A percentile compares a stretch with the other conserved stretches of the same genome.
Evolutionary conservation across 2,329 filamentous ascomycete genomes (phyloP).

Genomic region (Aphanoascus verrucosus): DNA sequence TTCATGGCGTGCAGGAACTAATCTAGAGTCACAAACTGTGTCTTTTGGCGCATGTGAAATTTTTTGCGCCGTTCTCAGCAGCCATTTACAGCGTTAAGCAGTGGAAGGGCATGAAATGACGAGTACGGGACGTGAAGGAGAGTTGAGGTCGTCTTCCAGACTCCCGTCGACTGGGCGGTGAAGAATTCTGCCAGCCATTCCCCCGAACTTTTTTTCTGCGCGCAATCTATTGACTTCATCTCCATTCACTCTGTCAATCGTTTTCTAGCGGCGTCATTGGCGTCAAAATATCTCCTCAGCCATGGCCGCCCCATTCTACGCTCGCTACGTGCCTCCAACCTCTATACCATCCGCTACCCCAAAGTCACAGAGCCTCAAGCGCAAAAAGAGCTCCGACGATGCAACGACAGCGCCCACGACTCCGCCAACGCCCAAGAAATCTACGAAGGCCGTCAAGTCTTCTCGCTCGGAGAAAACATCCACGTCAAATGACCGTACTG

Average conservation of each 20-base stretch:
- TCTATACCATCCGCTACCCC: background rate
- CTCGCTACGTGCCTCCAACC: constrained; percentile 35
- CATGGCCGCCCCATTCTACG: constrained; percentile 41
- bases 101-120: background rate
- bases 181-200: constrained; percentile 4
- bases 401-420: background rate
- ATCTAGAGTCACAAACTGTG: background rate
- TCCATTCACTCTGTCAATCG: background rate
- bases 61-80: no score
- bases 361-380: background rate
- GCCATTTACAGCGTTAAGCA: no score
- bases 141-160: background rate
- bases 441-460: constrained; percentile 13
- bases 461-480: constrained; percentile 9
- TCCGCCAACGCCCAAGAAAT: background rate
- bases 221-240: background rate
- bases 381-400: background rate
- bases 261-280: background rate
- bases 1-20: background rate
- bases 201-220: background rate
- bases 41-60: no score
- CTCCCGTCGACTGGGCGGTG: constrained; percentile 16
- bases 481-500: background rate
- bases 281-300: background rate
- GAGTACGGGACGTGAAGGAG: background rate